A percentile compares a stretch with the other conserved stretches of the same genome.
Conservation (phyloP, 306 rosid species). For the Dalbergia cultrata region DNA sequence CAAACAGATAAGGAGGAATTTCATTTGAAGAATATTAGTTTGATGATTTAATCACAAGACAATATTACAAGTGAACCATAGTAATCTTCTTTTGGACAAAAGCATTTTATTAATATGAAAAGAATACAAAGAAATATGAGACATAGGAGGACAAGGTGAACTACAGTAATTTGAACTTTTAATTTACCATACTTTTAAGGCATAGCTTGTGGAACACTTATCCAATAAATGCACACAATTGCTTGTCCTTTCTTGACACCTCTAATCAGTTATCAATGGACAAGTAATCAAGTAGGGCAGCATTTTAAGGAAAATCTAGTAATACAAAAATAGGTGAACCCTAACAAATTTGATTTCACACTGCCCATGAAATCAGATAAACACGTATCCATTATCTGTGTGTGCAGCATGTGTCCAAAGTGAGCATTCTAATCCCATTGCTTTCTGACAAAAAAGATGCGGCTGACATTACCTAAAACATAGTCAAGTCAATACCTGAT, state of each 20-base stretch:
- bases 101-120: neutral
- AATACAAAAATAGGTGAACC: conserved; percentile 27
- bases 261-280: neutral
- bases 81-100: neutral
- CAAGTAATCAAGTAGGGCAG: conserved; percentile 12
- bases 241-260: conserved; percentile 21
- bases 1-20: conserved; percentile 7
- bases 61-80: conserved; percentile 32
- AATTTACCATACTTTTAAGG: conserved; percentile 24
- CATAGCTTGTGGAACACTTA: conserved; percentile 24
- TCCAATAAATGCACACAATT: neutral
- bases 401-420: neutral
- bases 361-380: conserved; percentile 32
- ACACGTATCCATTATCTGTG: neutral
- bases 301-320: conserved; percentile 25
- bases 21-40: conserved; percentile 37
- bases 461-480: neutral
- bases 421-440: neutral
- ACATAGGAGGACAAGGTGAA: neutral
- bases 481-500: conserved; percentile 1
- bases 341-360: conserved; percentile 12
- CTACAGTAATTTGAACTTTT: conserved; percentile 13
- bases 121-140: neutral
- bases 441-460: neutral
- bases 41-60: conserved; percentile 38